These are phyloP conservation scores for Vigna unguiculata DNA, from an alignment of 306 rosid genomes.

Conservation along the genomic window DNA sequence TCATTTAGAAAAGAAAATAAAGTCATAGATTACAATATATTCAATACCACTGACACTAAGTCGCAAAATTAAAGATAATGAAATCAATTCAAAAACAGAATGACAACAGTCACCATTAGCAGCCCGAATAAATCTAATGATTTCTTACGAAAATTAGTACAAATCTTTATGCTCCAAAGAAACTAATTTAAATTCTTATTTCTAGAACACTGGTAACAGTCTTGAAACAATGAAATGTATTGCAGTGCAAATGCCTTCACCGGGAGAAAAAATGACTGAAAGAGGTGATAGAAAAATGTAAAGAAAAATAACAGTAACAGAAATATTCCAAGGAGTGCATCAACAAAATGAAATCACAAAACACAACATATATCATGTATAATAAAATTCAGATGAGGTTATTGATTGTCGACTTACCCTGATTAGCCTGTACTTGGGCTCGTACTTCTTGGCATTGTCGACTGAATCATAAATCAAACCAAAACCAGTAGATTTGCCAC, in stretches of 20 bases:
- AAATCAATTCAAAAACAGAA: not conserved
- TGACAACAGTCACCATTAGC: not conserved
- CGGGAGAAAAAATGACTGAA: not conserved
- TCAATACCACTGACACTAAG: not conserved
- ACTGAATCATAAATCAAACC: slow-evolving; percentile 94
- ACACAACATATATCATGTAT: not conserved
- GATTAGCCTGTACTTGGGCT: slow-evolving; percentile 92
- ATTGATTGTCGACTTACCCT: slow-evolving; percentile 62
- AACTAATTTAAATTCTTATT: not conserved
- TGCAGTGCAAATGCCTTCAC: not conserved
- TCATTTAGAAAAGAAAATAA: not conserved
- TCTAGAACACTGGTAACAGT: not conserved
- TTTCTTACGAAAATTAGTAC: not conserved
- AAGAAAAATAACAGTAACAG: not conserved
- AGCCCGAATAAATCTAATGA: not conserved
- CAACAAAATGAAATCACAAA: not conserved
- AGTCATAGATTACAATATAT: not conserved
- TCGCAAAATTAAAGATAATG: not conserved
- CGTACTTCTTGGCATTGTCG: slow-evolving; percentile 88
- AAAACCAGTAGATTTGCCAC: slow-evolving; percentile 94
- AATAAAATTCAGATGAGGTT: not conserved
- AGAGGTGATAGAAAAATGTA: not conserved
- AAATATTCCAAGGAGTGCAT: not conserved
- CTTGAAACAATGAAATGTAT: not conserved
- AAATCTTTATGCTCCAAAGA: not conserved